Base-by-base conservation (phyloP, 2,329 filamentous ascomycete genomes). In the Cordyceps cateniannulata region DNA sequence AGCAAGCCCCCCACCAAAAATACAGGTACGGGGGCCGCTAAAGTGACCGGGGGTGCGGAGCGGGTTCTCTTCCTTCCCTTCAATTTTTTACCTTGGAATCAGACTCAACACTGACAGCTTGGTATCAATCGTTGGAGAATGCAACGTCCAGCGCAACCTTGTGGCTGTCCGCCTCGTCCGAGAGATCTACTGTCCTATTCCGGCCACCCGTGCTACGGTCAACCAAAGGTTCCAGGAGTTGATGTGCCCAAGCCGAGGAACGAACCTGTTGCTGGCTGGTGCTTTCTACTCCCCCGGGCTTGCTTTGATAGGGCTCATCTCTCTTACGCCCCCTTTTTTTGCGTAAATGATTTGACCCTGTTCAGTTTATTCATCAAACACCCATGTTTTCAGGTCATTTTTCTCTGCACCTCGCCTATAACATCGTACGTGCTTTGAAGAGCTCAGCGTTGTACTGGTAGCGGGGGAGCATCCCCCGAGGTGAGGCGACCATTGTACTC, bases 11-110 rank as follows among this genome's bases (percentile, higher is more conserved):
- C 51, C 51, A 54, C 38, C 22, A 42, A 54, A 27, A 44, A 32
- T 47, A 35, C 53, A 44, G 53, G 25, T 49, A 48, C 32, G 27
- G 44, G 54, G 45, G 54, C 54, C 54, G 44, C 54, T 58, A 58
- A 58, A 58, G 32, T 45, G 54, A 58, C 54, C 45, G 32, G 54
- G 54, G 54, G 54, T 58, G 22, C 54, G 54, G 54, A 58, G 54
- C 42, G 42, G 20, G 49, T n/a, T 51, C 48, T 12, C n/a, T n/a
- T 3, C 38, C 38, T 10, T 16, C 5, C 8, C 27, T 5, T 8
- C 27, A 29, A 8, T 29, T 29, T 5, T 29, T 29, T 29, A 8
- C 27, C 27, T 29, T 29, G 27, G 8, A 29, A 29, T 29, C 27
- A 35, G n/a, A n/a, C n/a, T n/a, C n/a, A n/a, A n/a, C n/a, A 45